These are phyloP conservation scores for Penicillium goetzii DNA, from an alignment of 495 filamentous ascomycete genomes.

Conservation along the genomic window DNA sequence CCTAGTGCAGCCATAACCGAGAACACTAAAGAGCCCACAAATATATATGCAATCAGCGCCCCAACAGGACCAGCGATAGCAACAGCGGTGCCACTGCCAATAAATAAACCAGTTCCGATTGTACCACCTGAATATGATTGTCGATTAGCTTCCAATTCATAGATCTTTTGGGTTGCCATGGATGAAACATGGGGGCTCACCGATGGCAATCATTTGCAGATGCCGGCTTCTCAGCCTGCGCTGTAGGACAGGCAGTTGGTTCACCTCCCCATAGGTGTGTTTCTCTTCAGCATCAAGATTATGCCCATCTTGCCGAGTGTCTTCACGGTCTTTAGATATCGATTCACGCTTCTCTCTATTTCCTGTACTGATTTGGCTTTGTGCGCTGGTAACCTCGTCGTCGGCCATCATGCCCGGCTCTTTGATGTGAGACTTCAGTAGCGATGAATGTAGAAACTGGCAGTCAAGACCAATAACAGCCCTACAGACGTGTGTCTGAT, in stretches of 20 bases:
- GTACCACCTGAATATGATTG: constrained; percentile 55
- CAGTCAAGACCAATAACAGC: neutral
- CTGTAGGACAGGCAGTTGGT: neutral
- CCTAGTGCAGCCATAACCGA: constrained; percentile 51
- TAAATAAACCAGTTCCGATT: constrained; percentile 70
- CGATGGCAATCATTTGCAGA: constrained; percentile 8
- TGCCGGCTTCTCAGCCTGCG: constrained; percentile 2
- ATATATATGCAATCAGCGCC: constrained; percentile 62
- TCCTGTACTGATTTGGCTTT: neutral
- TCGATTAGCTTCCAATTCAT: neutral
- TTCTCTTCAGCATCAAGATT: neutral
- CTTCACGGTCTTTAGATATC: neutral
- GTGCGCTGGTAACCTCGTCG: neutral
- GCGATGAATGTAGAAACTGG: neutral
- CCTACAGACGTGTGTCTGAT: neutral
- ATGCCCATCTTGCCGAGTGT: neutral
- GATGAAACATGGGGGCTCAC: neutral
- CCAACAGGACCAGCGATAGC: constrained; percentile 63
- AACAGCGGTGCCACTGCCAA: constrained; percentile 67
- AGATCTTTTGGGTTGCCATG: neutral
- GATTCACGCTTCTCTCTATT: neutral
- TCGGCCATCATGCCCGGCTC: neutral
- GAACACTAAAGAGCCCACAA: constrained; percentile 57
- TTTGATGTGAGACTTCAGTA: neutral
- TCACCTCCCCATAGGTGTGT: constrained; percentile 6